These are phyloP conservation scores for Tanacetum coccineum DNA, from an alignment of 129 eudicot genomes.

Conservation along the genomic window DNA sequence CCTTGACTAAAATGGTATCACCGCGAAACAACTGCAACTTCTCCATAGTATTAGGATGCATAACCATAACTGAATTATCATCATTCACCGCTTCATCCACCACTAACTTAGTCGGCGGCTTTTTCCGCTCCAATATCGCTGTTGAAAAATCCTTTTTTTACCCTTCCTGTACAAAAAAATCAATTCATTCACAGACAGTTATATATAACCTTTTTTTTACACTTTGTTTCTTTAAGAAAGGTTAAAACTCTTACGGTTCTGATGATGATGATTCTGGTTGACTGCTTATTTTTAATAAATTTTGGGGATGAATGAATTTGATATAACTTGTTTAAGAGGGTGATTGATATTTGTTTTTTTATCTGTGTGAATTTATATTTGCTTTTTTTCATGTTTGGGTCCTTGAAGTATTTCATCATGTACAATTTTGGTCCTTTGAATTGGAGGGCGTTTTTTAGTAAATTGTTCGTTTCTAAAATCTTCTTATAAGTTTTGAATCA, in stretches of 20 bases:
- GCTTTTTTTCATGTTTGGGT: not conserved
- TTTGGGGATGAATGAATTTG: conserved; percentile 15
- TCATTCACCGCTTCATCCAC: conserved; percentile 9
- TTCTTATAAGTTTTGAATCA: too few species aligned
- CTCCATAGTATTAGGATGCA: conserved; percentile 15
- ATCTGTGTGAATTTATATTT: not conserved
- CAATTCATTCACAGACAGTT: not conserved
- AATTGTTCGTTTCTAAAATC: not conserved
- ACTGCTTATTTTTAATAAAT: conserved; percentile 32
- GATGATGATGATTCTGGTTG: conserved; percentile 49
- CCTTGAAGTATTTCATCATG: not conserved
- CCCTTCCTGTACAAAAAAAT: conserved; percentile 4
- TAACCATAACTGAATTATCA: conserved; percentile 6
- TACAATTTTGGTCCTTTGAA: conserved; percentile 3
- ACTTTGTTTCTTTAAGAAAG: too few species aligned
- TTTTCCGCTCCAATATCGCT: not conserved
- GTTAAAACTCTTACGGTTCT: conserved; percentile 50
- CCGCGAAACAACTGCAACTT: conserved; percentile 5
- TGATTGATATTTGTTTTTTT: not conserved
- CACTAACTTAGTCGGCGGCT: not conserved
- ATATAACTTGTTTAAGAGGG: not conserved
- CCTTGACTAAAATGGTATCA: conserved; percentile 3
- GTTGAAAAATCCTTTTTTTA: conserved; percentile 9
- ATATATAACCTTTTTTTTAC: not conserved
- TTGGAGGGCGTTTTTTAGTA: not conserved